Base-by-base conservation (phyloP, 495 filamentous ascomycete species). In the Penicillium subrubescens region DNA sequence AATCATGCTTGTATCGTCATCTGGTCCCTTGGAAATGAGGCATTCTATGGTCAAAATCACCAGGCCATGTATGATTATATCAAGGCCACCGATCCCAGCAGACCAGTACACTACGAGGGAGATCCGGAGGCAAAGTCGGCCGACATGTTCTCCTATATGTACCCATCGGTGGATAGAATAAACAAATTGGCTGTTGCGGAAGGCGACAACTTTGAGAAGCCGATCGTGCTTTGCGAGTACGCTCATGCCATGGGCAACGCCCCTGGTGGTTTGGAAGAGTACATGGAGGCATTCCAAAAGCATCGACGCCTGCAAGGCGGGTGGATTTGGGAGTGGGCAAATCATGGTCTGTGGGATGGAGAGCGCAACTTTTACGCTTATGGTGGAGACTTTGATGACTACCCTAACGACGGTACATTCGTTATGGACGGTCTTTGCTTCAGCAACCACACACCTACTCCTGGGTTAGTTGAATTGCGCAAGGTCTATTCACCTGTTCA, bases 241-340 rank as follows among this genome's bases (percentile, higher is more conserved):
- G 84, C 79, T 2, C 88, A 90, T 64, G 86, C 89, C 0, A 90
- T 91, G 89, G 89, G 89, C 3, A 92, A 90, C 61, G 89, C 88
- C 0, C 89, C 89, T 0, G 89, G 89, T 2, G 82, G 80, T 23
- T 77, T 91, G 7, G 79, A 87, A 68, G 89, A 90, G 63, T 91
- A 92, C 63, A 78, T 86, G 43, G 78, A 88, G 19, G 78, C 80
- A 1, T 91, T 90, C 67, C 80, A 81, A 15, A 73, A 80, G 34
- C 68, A 89, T 61, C 81, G 79, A 0, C 79, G 82, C 11, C 78
- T 92, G 7, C 88, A 90, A 67, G 89, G 89, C 1, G 89, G 89
- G 8, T 91, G 88, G 59, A 83, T 90, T 31, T 92, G 89, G 88
- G 88, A 90, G 69, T 91, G 89, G 89, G 84, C 86, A 1, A 91